Base-by-base conservation (phyloP, 768 basidiomycete species). In the Lactarius tabidus region DNA sequence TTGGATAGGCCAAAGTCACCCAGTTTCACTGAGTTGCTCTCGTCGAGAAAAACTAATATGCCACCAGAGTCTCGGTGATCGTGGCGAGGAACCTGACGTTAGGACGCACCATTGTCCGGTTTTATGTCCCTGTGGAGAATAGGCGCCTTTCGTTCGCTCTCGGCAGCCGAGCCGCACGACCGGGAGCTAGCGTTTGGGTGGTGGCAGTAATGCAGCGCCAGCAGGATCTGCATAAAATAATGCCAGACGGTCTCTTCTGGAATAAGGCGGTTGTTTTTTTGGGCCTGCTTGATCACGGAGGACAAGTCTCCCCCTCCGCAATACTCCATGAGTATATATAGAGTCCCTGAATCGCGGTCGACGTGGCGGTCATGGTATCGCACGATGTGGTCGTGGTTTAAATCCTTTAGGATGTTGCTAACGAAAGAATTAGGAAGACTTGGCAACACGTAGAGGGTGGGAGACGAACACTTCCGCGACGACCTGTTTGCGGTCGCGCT, bases 261-360 rank as follows among this genome's bases (percentile, higher is more conserved):
- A 60, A 98, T 85, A 2, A 86, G 84, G 59, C 89, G 82, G 65
- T 82, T 85, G 62, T 84, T 80, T 72, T 86, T 87, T 66, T 80
- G 75, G 1, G 90, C 84, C 67, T 86, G 87, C 72, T 93, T 91
- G 75, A 98, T 97, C 72, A 97, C 77, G 39, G 84, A 79, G 1
- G 92, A 92, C 60, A 99, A 83, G 78, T 99, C 97, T 15, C 97
- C 97, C 26, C 95, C 95, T 6, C 93, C 95, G 73, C 97, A 99
- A 75, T 93, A 98, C 79, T 99, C 97, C 97, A 98, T 99, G 70
- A 98, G 82, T 67, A 99, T 98, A 75, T 98, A 98, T 52, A 98
- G 85, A 63, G 95, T 91, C 26, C 93, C 93, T 43, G 85, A 83
- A 58, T 95, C 91, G 67, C 90, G 82, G 79, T 99, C 97, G 64